These are phyloP conservation scores for Kazachstania sp. DNA, from an alignment of 1,139 yeast genomes.

Conservation along the genomic window DNA sequence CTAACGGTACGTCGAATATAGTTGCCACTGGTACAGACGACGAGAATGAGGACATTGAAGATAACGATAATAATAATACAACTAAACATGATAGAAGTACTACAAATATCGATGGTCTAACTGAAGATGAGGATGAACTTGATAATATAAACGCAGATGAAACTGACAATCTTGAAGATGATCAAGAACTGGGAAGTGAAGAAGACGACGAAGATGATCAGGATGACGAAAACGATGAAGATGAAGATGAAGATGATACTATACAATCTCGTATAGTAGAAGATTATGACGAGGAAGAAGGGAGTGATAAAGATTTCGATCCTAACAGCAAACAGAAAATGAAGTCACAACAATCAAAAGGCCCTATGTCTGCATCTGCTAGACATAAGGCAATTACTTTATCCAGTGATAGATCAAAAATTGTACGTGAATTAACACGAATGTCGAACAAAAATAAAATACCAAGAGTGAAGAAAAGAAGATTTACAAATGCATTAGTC, in stretches of 20 bases:
- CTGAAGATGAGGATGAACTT: constrained; percentile 7
- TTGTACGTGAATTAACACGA: constrained; percentile 25
- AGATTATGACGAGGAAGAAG: constrained; percentile 21
- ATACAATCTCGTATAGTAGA: constrained; percentile 1
- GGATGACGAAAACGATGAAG: constrained; percentile 13
- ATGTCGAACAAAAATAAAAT: constrained; percentile 26
- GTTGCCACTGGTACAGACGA: constrained; percentile 4
- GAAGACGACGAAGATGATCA: constrained; percentile 10
- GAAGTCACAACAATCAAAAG: constrained; percentile 3
- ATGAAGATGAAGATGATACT: constrained; percentile 11
- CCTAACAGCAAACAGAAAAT: constrained; percentile 14
- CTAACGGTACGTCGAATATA: background rate
- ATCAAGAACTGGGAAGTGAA: constrained; percentile 8
- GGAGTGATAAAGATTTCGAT: constrained; percentile 24
- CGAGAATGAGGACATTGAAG: constrained; percentile 2
- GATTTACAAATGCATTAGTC: constrained; percentile 27
- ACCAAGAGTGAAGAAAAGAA: constrained; percentile 28
- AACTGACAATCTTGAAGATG: constrained; percentile 7
- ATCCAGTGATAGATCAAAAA: constrained; percentile 23
- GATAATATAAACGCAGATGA: background rate
- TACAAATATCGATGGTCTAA: constrained; percentile 2
- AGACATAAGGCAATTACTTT: constrained; percentile 18
- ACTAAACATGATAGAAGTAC: constrained; percentile 6
- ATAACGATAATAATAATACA: background rate
- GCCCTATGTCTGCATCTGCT: background rate